Conservation (phyloP, 2,329 filamentous ascomycete genomes). For the Dothistroma septosporum region DNA sequence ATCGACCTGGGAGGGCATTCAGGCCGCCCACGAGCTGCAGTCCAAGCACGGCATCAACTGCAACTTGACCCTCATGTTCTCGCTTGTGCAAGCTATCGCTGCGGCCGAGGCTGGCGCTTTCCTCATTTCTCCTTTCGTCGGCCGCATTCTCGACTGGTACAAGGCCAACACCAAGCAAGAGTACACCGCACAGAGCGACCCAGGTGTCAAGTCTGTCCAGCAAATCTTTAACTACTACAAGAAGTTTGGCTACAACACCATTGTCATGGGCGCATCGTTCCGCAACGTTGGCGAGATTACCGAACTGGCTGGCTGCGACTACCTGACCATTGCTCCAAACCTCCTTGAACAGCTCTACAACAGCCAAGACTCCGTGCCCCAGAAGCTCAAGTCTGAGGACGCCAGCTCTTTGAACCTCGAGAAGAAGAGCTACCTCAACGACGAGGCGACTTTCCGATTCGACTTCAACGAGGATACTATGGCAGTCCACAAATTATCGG, state of each 20-base stretch:
- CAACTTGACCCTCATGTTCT: constrained; percentile 99
- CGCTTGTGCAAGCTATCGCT: constrained; percentile 85
- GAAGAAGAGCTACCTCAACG: constrained; percentile 86
- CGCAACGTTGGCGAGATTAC: constrained; percentile 94
- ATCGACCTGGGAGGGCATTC: constrained; percentile 99
- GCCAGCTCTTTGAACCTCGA: constrained; percentile 68
- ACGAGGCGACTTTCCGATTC: constrained; percentile 92
- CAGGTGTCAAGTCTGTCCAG: constrained; percentile 91
- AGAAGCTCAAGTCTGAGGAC: constrained; percentile 77
- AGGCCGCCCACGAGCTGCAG: constrained; percentile 96
- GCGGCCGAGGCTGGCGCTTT: constrained; percentile 92
- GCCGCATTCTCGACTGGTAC: constrained; percentile 99
- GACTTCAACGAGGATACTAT: constrained; percentile 99
- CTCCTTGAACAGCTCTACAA: constrained; percentile 92
- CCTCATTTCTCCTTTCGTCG: constrained; percentile 99
- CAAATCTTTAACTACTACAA: constrained; percentile 99
- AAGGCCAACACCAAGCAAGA: constrained; percentile 95
- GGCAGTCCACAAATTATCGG: constrained; percentile 97
- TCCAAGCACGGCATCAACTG: constrained; percentile 93
- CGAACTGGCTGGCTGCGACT: constrained; percentile 96
- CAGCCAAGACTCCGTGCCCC: constrained; percentile 73
- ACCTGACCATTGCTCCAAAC: constrained; percentile 94
- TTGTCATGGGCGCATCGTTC: constrained; percentile 99
- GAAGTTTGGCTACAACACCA: constrained; percentile 98
- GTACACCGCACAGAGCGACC: constrained; percentile 84